Evolutionary conservation across 148 eudicot species (phyloP).

Genomic region (Tetragonia tetragonoides): DNA sequence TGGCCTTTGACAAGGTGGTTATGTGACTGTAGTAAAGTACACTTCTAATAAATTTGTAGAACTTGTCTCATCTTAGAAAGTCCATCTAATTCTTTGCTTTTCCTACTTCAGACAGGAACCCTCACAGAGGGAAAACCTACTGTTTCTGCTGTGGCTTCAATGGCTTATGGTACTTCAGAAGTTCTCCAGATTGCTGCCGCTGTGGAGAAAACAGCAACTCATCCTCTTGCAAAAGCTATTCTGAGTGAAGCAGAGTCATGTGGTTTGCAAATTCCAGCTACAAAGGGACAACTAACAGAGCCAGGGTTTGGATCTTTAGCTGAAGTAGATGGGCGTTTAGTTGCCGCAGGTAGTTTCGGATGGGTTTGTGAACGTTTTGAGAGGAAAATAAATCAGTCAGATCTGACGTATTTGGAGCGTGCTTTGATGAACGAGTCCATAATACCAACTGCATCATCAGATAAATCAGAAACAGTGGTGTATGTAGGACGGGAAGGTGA

Average conservation of each 20-base stretch:
- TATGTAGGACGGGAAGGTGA: conserved; percentile 92
- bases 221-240: conserved; percentile 91
- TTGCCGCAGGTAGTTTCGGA: conserved; percentile 80
- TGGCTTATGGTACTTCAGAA: conserved; percentile 50
- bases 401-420: conserved; percentile 45
- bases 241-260: conserved; percentile 68
- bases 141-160: conserved; percentile 66
- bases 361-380: conserved; percentile 81
- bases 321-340: conserved; percentile 83
- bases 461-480: conserved; percentile 66
- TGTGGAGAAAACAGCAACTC: conserved; percentile 91
- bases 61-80: neutral
- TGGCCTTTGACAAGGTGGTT: conserved; percentile 84
- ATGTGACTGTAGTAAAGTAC: neutral
- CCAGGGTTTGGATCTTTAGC: conserved; percentile 96
- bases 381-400: conserved; percentile 40
- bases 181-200: conserved; percentile 90
- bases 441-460: conserved; percentile 33
- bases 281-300: conserved; percentile 77
- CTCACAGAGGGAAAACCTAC: conserved; percentile 93
- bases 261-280: conserved; percentile 54
- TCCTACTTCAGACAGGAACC: conserved; percentile 74
- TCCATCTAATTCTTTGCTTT: neutral
- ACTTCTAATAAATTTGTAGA: neutral
- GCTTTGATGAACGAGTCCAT: conserved; percentile 42